Percentiles rank a stretch among this genome's conserved stretches.
These are phyloP conservation scores for Coemansia sp. DNA, from an alignment of 192 early-diverging fungal genomes.

Conservation along the genomic window DNA sequence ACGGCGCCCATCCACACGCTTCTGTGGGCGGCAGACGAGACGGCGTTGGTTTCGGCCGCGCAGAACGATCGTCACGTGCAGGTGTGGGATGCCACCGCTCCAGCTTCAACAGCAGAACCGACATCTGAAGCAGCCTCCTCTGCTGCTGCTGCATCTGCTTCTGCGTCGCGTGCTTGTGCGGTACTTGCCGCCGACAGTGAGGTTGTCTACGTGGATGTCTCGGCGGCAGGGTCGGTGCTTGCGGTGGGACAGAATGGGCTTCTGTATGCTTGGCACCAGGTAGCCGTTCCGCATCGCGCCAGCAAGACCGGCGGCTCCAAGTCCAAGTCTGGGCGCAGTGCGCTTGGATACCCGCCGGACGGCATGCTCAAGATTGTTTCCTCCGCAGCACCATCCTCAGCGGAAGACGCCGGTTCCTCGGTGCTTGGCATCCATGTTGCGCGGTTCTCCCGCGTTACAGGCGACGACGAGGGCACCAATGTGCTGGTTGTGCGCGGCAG, in stretches of 20 bases:
- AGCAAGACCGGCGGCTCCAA: not conserved
- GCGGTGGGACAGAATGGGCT: slow-evolving; percentile 35
- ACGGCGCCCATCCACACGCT: slow-evolving; percentile 27
- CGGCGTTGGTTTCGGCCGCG: slow-evolving; percentile 37
- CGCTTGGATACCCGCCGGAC: slow-evolving; percentile 32
- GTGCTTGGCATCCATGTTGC: slow-evolving; percentile 25
- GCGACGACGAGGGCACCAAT: slow-evolving; percentile 23
- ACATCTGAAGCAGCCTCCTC: not conserved
- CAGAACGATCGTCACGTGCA: slow-evolving; percentile 37
- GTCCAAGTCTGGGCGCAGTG: not conserved
- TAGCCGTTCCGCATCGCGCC: slow-evolving; percentile 23
- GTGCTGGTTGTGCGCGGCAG: slow-evolving; percentile 45
- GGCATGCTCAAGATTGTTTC: slow-evolving; percentile 24
- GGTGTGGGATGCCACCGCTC: slow-evolving; percentile 27
- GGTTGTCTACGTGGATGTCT: slow-evolving; percentile 28
- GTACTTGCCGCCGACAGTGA: slow-evolving; percentile 34
- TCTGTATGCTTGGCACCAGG: slow-evolving; percentile 38
- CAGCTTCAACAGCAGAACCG: not conserved
- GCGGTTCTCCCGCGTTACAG: slow-evolving; percentile 42
- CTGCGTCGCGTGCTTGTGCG: slow-evolving; percentile 5
- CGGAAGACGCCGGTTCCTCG: not conserved
- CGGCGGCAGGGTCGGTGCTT: slow-evolving; percentile 34
- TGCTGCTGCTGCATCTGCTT: not conserved
- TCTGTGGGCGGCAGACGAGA: slow-evolving; percentile 42
- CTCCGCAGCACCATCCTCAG: not conserved